These are phyloP conservation scores for Diaporthe helianthi DNA, from an alignment of 2,329 filamentous ascomycete species.

Conservation along the genomic window DNA sequence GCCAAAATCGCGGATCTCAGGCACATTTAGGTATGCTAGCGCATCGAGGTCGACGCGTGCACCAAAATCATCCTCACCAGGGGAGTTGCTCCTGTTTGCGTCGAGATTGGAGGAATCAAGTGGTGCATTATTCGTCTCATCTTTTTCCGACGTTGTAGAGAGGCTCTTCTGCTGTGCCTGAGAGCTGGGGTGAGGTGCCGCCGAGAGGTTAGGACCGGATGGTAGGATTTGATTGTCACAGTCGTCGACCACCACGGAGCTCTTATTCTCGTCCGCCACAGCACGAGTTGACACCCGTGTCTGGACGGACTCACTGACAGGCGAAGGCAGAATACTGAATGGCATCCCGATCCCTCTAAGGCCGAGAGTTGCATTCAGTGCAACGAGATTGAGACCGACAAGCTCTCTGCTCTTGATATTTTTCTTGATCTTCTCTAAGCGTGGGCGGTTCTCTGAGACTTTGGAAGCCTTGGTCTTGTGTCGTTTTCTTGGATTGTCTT, in stretches of 20 bases:
- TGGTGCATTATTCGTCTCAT: not conserved
- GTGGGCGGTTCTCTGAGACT: constrained; percentile 38
- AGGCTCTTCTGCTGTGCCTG: not conserved
- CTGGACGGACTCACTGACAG: constrained; percentile 19
- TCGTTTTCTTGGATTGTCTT: constrained; percentile 20
- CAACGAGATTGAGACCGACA: constrained; percentile 46
- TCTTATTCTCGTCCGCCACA: not conserved
- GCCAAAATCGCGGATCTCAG: not conserved
- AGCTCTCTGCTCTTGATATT: constrained; percentile 56
- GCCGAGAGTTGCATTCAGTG: constrained; percentile 27
- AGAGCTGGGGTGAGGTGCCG: not conserved
- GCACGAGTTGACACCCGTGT: not conserved
- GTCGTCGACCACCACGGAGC: not conserved
- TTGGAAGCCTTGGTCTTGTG: not conserved
- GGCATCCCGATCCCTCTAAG: constrained; percentile 33
- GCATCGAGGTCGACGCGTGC: not conserved
- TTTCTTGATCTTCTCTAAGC: constrained; percentile 50
- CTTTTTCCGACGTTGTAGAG: not conserved
- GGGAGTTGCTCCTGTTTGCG: not conserved
- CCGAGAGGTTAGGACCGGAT: not conserved
- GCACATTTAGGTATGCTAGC: no score
- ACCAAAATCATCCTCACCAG: not conserved
- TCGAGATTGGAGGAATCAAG: not conserved
- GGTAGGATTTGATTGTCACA: not conserved
- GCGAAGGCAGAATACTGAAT: constrained; percentile 34